Conservation (phyloP, 2,329 filamentous ascomycete species). For the Pestalotiopsis sp. region DNA sequence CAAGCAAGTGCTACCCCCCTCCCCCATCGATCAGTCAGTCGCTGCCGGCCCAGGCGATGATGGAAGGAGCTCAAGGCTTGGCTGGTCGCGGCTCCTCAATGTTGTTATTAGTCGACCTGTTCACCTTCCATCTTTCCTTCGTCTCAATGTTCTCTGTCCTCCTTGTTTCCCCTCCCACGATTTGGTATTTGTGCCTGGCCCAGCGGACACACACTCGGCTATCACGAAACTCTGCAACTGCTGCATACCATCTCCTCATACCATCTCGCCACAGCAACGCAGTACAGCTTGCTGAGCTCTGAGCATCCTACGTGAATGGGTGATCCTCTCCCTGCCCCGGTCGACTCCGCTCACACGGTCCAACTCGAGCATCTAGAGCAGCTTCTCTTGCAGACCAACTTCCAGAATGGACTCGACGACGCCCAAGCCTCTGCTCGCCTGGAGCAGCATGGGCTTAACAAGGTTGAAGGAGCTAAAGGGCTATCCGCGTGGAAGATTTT, state of each 20-base stretch:
- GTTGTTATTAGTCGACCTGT: not conserved
- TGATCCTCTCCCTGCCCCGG: constrained; percentile 21
- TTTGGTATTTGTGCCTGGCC: not conserved
- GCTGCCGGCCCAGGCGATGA: not conserved
- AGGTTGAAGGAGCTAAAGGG: constrained; percentile 71
- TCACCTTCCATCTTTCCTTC: constrained; percentile 20
- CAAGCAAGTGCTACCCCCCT: no score
- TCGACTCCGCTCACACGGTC: constrained; percentile 29
- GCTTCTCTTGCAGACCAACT: constrained; percentile 41
- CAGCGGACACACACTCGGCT: not conserved
- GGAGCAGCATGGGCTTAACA: constrained; percentile 68
- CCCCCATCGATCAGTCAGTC: no score
- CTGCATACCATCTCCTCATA: not conserved
- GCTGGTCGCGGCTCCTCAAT: not conserved
- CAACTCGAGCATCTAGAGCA: constrained; percentile 31
- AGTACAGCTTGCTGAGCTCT: constrained; percentile 17
- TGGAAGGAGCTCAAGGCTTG: not conserved
- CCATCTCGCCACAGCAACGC: constrained; percentile 11
- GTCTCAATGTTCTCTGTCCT: constrained; percentile 16
- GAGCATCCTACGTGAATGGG: constrained; percentile 32
- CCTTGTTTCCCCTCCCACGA: not conserved
- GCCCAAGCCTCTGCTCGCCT: constrained; percentile 68
- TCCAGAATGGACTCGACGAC: constrained; percentile 62
- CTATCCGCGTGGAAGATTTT: constrained; percentile 76
- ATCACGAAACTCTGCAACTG: not conserved